Conservation (phyloP, 192 early-diverging fungal species). For the Gigaspora rosea region DNA sequence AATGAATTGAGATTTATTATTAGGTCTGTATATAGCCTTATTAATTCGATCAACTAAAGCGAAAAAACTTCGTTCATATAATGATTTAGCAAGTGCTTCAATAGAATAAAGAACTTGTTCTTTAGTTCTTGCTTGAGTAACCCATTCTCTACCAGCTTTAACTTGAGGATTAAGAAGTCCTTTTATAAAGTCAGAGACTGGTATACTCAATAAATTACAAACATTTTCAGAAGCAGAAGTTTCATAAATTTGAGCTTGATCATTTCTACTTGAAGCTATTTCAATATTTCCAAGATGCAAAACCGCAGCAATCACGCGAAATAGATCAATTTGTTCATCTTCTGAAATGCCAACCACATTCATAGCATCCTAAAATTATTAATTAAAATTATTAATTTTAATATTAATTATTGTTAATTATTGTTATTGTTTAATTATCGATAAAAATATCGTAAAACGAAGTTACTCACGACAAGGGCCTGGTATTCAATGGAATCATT, state of each 20-base stretch:
- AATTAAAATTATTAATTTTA: too few species aligned
- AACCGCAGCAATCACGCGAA: conserved; percentile 82
- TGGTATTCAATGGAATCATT: conserved; percentile 86
- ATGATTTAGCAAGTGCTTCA: conserved; percentile 86
- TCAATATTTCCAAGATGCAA: conserved; percentile 94
- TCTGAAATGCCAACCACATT: conserved; percentile 75
- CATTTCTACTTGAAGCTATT: conserved; percentile 75
- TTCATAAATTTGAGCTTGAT: conserved; percentile 83
- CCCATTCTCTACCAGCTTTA: conserved; percentile 96
- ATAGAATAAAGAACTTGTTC: conserved; percentile 86
- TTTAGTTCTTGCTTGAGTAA: conserved; percentile 84
- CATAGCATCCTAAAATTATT: conserved; percentile 65
- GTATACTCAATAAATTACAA: conserved; percentile 93
- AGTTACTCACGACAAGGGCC: conserved; percentile 57
- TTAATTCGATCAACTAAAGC: conserved; percentile 90
- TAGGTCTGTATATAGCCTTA: conserved; percentile 63
- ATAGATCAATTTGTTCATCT: conserved; percentile 81
- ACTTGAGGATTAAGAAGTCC: conserved; percentile 86
- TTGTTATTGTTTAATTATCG: background rate
- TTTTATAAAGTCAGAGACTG: conserved; percentile 83
- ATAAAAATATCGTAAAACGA: background rate
- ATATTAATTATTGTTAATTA: too few species aligned
- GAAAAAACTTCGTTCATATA: conserved; percentile 98
- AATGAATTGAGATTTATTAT: conserved; percentile 83
- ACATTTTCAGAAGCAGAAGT: conserved; percentile 79